These are phyloP conservation scores for Neurospora tetrasperma DNA, from an alignment of 495 filamentous ascomycete species.

Conservation along the genomic window DNA sequence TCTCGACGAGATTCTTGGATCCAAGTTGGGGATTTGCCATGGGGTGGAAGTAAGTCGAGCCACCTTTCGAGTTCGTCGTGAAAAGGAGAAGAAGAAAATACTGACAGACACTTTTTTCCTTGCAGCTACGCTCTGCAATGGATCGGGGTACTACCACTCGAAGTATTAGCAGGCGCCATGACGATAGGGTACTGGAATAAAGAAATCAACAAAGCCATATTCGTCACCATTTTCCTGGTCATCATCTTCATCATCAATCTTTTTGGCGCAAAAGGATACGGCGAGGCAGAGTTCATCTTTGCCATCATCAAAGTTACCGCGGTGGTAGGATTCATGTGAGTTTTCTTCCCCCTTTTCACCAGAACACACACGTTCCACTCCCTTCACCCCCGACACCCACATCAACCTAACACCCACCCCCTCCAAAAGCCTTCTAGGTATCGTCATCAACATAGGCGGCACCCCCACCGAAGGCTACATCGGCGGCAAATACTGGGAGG, in stretches of 20 bases:
- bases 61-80: not conserved
- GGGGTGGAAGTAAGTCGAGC: slow-evolving; percentile 72
- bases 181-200: slow-evolving; percentile 81
- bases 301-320: slow-evolving; percentile 78
- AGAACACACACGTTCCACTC: not conserved
- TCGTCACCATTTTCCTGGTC: slow-evolving; percentile 71
- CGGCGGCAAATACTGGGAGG: slow-evolving; percentile 66
- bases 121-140: slow-evolving; percentile 83
- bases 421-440: slow-evolving; percentile 55
- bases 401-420: not conserved
- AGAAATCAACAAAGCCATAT: slow-evolving; percentile 58
- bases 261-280: slow-evolving; percentile 79
- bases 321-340: slow-evolving; percentile 81
- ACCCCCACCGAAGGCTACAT: slow-evolving; percentile 70
- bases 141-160: slow-evolving; percentile 79
- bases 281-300: slow-evolving; percentile 86
- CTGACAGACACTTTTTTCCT: not conserved
- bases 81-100: not conserved
- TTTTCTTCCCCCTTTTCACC: slow-evolving; percentile 2
- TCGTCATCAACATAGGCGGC: slow-evolving; percentile 72
- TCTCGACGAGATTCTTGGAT: slow-evolving; percentile 85
- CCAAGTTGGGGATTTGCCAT: slow-evolving; percentile 97
- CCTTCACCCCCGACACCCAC: slow-evolving; percentile 8
- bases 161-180: slow-evolving; percentile 83
- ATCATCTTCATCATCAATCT: slow-evolving; percentile 74